Evolutionary conservation across 2,329 filamentous ascomycete genomes (phyloP).

Genomic region (Lachnellula suecica): DNA sequence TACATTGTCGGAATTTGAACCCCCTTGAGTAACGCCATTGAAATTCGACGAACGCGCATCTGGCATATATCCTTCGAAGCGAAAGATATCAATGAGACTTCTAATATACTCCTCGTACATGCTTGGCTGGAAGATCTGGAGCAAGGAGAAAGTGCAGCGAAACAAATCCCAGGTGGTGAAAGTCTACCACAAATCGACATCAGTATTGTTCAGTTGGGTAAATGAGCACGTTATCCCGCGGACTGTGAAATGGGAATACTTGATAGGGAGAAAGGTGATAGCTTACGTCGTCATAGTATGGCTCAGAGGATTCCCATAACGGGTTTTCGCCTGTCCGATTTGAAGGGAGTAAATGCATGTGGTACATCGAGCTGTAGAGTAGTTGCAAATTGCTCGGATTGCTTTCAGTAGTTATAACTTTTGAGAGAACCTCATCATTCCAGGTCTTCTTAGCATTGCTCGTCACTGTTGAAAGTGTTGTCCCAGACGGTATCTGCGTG

Average conservation of each 20-base stretch:
- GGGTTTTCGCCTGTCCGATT: slow-evolving; percentile 73
- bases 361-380: slow-evolving; percentile 68
- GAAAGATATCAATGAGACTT: slow-evolving; percentile 68
- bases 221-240: too few species aligned
- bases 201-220: too few species aligned
- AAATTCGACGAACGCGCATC: slow-evolving; percentile 67
- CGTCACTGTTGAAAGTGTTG: slow-evolving; percentile 39
- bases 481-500: slow-evolving; percentile 42
- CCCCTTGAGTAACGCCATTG: slow-evolving; percentile 69
- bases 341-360: slow-evolving; percentile 64
- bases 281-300: slow-evolving; percentile 72
- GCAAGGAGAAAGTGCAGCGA: slow-evolving; percentile 61
- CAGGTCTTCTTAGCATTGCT: slow-evolving; percentile 52
- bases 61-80: slow-evolving; percentile 62
- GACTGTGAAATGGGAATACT: too few species aligned
- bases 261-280: too few species aligned
- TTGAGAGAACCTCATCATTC: slow-evolving; percentile 62
- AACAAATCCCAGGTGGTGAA: slow-evolving; percentile 67
- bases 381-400: slow-evolving; percentile 55
- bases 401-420: slow-evolving; percentile 59
- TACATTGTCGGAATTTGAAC: slow-evolving; percentile 69
- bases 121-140: slow-evolving; percentile 61
- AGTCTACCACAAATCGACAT: too few species aligned
- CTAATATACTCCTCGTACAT: slow-evolving; percentile 64
- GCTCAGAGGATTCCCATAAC: slow-evolving; percentile 59